Evolutionary conservation across 176 grass and related monocot genomes (phyloP).

Genomic region (Poa pratensis): DNA sequence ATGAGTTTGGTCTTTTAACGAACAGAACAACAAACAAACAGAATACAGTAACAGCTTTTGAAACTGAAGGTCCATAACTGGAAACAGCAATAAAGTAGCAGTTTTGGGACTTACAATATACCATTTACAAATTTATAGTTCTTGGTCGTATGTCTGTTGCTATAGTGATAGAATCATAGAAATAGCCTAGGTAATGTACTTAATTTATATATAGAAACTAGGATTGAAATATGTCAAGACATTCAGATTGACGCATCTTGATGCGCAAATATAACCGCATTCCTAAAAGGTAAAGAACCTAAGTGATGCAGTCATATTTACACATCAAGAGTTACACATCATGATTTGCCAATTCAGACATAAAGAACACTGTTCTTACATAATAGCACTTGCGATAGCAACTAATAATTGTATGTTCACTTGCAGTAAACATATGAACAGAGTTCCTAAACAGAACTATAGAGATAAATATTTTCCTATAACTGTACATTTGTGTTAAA

Average conservation of each 20-base stretch:
- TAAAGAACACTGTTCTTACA: not conserved
- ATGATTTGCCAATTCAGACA: not conserved
- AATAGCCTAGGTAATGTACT: not conserved
- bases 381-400: not conserved
- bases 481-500: constrained; percentile 11
- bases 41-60: not conserved
- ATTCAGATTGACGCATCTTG: not conserved
- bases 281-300: not conserved
- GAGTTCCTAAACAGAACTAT: not conserved
- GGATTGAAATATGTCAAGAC: not conserved
- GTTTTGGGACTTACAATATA: not conserved
- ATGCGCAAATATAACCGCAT: constrained; percentile 24
- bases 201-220: not conserved
- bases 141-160: not conserved
- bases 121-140: constrained; percentile 9
- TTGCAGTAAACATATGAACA: constrained; percentile 9
- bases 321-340: not conserved
- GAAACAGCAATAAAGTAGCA: not conserved
- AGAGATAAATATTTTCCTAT: constrained; percentile 14
- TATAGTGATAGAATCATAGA: constrained; percentile 1
- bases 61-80: constrained; percentile 19
- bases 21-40: constrained; percentile 12
- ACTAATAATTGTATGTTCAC: constrained; percentile 27
- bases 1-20: not conserved
- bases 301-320: constrained; percentile 1